Conservation (phyloP, 176 grass and related monocot species). For the Rhipidocladum racemiflorum region DNA sequence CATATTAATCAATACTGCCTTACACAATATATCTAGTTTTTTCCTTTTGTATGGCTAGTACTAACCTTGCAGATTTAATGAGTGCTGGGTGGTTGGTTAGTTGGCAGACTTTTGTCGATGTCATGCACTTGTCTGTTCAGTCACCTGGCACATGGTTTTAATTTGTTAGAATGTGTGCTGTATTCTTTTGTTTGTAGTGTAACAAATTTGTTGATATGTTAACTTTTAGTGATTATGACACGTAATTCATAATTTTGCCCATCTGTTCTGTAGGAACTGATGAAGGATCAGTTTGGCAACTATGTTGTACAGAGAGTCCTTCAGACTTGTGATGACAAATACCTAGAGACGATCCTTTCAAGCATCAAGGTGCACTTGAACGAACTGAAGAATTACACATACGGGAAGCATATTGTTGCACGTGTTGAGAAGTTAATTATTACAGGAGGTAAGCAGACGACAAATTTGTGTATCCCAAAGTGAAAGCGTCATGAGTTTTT, state of each 20-base stretch:
- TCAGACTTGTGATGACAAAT: constrained; percentile 86
- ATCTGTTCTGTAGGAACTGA: constrained; percentile 57
- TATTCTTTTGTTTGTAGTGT: not conserved
- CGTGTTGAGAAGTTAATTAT: constrained; percentile 89
- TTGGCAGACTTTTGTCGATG: not conserved
- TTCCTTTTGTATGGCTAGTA: not conserved
- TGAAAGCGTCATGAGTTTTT: not conserved
- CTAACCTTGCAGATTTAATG: not conserved
- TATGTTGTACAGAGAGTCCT: constrained; percentile 95
- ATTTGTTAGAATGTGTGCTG: not conserved
- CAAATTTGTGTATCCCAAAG: not conserved
- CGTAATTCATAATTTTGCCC: not conserved
- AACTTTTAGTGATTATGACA: not conserved
- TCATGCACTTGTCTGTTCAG: not conserved
- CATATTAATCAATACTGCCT: not conserved
- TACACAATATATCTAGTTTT: not conserved
- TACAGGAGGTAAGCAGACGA: constrained; percentile 60
- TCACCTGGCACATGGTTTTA: not conserved
- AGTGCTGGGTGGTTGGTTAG: not conserved
- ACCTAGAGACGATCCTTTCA: constrained; percentile 73
- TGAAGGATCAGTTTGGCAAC: constrained; percentile 97
- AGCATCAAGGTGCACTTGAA: constrained; percentile 91
- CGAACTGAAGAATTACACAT: constrained; percentile 88
- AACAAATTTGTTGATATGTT: not conserved
- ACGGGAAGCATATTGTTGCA: constrained; percentile 91